Evolutionary conservation across 192 early-diverging fungal genomes (phyloP), one percentile per base, ranked within the genome.

Genomic region (Coemansia sp.): DNA sequence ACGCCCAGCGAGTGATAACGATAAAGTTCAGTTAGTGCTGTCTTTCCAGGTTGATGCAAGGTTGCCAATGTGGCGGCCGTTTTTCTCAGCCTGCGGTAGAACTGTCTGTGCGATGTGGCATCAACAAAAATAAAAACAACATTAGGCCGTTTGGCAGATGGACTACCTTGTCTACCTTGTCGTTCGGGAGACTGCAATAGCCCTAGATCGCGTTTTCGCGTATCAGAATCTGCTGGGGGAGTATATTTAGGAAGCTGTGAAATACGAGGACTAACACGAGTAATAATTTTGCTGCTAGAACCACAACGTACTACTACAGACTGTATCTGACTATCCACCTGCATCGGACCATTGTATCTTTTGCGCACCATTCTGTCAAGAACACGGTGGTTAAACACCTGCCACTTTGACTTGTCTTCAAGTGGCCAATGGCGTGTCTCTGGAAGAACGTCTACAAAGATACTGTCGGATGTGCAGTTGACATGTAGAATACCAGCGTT

Each of bases 121-220:
- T 87, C 86, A 65, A 87, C 44, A 56, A 86, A 78, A 19, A 87
- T 42, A 18, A 79, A 79, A 10, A 87, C 52, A 10, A 86, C 84
- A 54, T 87, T 87, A 4, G 82, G 85, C 1, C 71, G 76, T 19
- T 56, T 67, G 10, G 52, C 9, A 4, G 52, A 13, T 26, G 32
- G 4, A 26, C 9, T 1, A 12, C 8, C 9, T 23, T 26, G 19
- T 13, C 19, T 12, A 6, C 1, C 21, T 13, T 11, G 21, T 9
- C 12, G 52, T 9, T 54, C 21, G 8, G 52, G 19, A 54, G 9
- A 26, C 26, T 19, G 52, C 18, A 16, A n/a, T 15, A 2, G 6
- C 7, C 26, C 9, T 9, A 4, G 48, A 50, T 21, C 48, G 6
- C 26, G 21, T 54, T 19, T 18, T 8, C 70, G 70, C 12, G 79